Base-by-base conservation (phyloP, 1,139 yeast genomes). In the Yamadazyma aaseri region DNA sequence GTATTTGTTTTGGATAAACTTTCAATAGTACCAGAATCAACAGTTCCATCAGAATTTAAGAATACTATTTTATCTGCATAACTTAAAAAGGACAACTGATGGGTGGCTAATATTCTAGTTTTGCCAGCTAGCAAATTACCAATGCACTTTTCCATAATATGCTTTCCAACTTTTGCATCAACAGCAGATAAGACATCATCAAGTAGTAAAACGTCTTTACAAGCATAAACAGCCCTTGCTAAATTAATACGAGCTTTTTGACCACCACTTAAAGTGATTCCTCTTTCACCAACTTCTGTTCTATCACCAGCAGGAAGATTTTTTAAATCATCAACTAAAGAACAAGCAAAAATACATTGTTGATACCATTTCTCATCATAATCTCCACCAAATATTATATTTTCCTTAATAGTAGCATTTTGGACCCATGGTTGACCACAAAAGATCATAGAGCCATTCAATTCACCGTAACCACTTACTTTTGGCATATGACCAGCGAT, bases 401-500 rank as follows among this genome's bases (percentile, higher is more conserved):
- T 67, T 9, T 66, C 69, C 32, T 53, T 58, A n/a, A 67, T 60
- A 8, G 73, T 65, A 6, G 63, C 55, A 44, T 68, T 69, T 44
- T 68, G 73, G 28, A 68, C 61, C 75, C 75, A 44, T 14, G 78
- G 77, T 26, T 71, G 66, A 3, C 82, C 81, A 51, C 79, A 74
- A 31, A 72, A 55, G 17, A 69, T 44, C 3, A 60, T 51, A 10
- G 78, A 77, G 42, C 65, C 58, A 35, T 53, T 53, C 2, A 75
- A 51, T 3, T n/a, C 21, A 5, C 32, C 17, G 0, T 49, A 23
- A 25, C 83, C 82, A 1, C 43, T 20, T 1, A 55, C 56, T 32
- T 65, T 58, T 29, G 60, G 65, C 82, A 77, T 77, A 31, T 67
- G 59, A 0, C 89, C 87, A 4, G 77, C 62, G 20, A 81, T 52